A percentile compares a stretch with the other conserved stretches of the same genome.
phyloP scores from a whole-genome alignment of 2,329 filamentous ascomycete species.

The Beauveria sp. region DNA sequence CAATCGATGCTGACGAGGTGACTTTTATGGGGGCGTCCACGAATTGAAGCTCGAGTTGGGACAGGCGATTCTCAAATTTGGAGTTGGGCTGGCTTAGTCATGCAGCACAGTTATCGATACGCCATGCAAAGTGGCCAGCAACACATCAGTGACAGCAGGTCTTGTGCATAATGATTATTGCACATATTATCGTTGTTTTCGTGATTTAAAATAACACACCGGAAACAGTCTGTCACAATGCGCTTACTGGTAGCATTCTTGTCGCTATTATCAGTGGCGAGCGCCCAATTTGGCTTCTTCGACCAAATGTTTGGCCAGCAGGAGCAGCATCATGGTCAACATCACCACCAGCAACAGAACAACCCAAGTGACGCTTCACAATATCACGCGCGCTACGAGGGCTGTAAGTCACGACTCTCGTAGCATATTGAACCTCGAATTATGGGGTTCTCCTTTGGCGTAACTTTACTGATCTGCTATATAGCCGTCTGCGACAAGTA shows the following conservation, averaged over 20 bases:
- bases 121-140: conserved; percentile 15
- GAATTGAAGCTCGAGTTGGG: conserved; percentile 15
- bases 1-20: conserved; percentile 21
- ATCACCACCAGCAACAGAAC: conserved; percentile 59
- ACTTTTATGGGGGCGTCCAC: conserved; percentile 25
- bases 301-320: conserved; percentile 84
- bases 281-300: conserved; percentile 90
- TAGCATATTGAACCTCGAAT: neutral
- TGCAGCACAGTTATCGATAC: conserved; percentile 16
- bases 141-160: conserved; percentile 5
- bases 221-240: conserved; percentile 12
- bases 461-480: neutral
- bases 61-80: conserved; percentile 9
- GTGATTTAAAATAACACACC: conserved; percentile 23
- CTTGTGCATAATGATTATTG: neutral
- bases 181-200: neutral
- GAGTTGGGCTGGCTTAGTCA: conserved; percentile 12
- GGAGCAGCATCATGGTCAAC: conserved; percentile 36
- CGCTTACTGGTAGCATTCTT: conserved; percentile 38
- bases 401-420: conserved; percentile 39
- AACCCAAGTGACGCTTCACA: conserved; percentile 74
- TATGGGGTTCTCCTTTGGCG: neutral
- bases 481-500: conserved; percentile 85
- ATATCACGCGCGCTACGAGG: conserved; percentile 66
- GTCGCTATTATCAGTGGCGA: conserved; percentile 52